These are phyloP conservation scores for Posidonia australis DNA, from an alignment of 106 monocot species.

Conservation along the genomic window DNA sequence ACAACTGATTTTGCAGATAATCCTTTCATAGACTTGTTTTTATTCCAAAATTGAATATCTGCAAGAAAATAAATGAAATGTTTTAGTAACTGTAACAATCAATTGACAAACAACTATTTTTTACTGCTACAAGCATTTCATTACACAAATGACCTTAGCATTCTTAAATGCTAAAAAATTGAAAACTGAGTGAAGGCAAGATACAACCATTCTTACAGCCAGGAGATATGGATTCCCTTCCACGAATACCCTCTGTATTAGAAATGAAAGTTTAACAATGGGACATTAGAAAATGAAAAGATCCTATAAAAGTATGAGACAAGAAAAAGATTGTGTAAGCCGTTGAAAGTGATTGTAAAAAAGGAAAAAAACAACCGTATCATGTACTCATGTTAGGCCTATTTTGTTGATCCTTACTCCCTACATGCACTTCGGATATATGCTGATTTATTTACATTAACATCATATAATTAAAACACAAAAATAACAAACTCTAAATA, in stretches of 20 bases:
- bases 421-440: no score
- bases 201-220: constrained; percentile 72
- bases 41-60: constrained; percentile 99
- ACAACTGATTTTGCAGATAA: constrained; percentile 95
- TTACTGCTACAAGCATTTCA: neutral
- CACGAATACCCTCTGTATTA: constrained; percentile 79
- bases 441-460: no score
- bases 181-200: constrained; percentile 83
- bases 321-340: no score
- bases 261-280: neutral
- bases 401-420: no score
- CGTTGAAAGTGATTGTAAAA: no score
- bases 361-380: no score
- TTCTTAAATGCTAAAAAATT: constrained; percentile 97
- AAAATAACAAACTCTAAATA: no score
- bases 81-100: neutral
- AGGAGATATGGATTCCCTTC: constrained; percentile 93
- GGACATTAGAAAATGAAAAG: no score
- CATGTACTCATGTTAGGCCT: no score
- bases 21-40: constrained; percentile 99
- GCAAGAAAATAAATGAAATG: constrained; percentile 3
- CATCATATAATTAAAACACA: no score
- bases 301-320: no score
- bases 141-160: constrained; percentile 33
- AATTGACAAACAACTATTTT: neutral